Evolutionary conservation across 1,284 basidiomycete genomes (phyloP).

Genomic region (Pholiota adiposa): DNA sequence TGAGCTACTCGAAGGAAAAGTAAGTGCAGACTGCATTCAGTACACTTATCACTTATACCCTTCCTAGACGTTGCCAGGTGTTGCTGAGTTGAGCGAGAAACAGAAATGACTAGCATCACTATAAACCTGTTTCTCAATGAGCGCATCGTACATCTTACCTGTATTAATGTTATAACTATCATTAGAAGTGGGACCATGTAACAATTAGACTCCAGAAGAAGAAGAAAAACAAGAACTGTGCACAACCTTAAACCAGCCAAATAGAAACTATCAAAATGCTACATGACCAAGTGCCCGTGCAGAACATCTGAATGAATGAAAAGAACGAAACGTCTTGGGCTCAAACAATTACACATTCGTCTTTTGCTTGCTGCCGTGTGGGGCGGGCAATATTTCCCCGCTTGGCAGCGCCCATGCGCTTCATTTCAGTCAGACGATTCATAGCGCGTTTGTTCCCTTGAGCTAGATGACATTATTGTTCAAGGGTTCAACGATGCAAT

Average conservation of each 20-base stretch:
- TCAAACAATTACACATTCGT: slow-evolving; percentile 81
- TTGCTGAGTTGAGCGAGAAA: slow-evolving; percentile 75
- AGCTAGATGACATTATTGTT: slow-evolving; percentile 47
- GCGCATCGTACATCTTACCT: not conserved
- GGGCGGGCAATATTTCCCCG: slow-evolving; percentile 78
- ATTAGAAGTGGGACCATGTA: slow-evolving; percentile 7
- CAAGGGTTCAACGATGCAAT: not conserved
- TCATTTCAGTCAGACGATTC: slow-evolving; percentile 93
- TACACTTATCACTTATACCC: slow-evolving; percentile 15
- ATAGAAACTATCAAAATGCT: not conserved
- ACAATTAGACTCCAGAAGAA: slow-evolving; percentile 4
- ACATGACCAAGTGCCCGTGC: not conserved
- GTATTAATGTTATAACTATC: slow-evolving; percentile 9
- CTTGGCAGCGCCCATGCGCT: slow-evolving; percentile 71
- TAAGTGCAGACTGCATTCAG: slow-evolving; percentile 34
- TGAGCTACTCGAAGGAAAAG: slow-evolving; percentile 97
- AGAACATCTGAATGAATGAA: not conserved
- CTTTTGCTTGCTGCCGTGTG: slow-evolving; percentile 89
- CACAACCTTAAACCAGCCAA: slow-evolving; percentile 1
- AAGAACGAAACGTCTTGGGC: not conserved
- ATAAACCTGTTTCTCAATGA: not conserved
- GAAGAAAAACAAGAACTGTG: slow-evolving; percentile 4
- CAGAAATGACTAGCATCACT: slow-evolving; percentile 32
- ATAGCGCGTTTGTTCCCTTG: slow-evolving; percentile 96
- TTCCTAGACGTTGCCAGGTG: slow-evolving; percentile 77